phyloP scores from a whole-genome alignment of 208 protist genomes.

The Acanthamoeba triangularis region DNA sequence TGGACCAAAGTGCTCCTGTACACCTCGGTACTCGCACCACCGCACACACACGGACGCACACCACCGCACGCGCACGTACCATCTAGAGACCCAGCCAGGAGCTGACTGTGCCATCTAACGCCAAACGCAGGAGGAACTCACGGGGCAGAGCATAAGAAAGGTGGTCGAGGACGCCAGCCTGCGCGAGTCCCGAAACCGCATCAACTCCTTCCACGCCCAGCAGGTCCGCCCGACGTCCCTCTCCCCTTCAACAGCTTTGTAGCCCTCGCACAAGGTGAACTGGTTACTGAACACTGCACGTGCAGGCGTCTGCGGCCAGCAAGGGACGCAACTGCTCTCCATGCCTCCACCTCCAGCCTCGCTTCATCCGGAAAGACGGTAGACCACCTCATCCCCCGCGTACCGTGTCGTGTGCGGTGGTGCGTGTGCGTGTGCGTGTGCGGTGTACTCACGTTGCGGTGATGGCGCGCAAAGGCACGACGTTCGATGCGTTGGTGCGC shows the following conservation, averaged over 20 bases:
- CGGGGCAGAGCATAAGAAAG: conserved; percentile 38
- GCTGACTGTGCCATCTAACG: not conserved
- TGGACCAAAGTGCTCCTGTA: not conserved
- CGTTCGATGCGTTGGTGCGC: conserved; percentile 14
- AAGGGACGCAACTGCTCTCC: conserved; percentile 37
- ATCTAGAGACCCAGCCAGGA: not conserved
- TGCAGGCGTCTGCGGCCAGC: conserved; percentile 3
- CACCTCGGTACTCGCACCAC: not conserved
- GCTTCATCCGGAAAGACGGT: conserved; percentile 43
- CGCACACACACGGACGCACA: not conserved
- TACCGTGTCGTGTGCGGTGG: not conserved
- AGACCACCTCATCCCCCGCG: not conserved
- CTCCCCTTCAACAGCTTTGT: too few relatives aligned
- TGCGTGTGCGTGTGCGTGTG: too few relatives aligned
- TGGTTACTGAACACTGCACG: not conserved
- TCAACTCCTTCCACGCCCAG: conserved; percentile 60
- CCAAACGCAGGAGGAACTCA: conserved; percentile 9
- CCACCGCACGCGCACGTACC: not conserved
- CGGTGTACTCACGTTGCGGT: not conserved
- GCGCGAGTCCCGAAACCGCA: conserved; percentile 47
- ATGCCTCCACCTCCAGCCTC: conserved; percentile 42
- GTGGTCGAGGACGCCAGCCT: conserved; percentile 40
- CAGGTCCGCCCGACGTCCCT: not conserved
- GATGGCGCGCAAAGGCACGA: not conserved
- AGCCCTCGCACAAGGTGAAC: not conserved